Percentiles rank a stretch among this genome's conserved stretches.
Conservation (phyloP, 305 asterid genomes). For the Solanum chacoense region DNA sequence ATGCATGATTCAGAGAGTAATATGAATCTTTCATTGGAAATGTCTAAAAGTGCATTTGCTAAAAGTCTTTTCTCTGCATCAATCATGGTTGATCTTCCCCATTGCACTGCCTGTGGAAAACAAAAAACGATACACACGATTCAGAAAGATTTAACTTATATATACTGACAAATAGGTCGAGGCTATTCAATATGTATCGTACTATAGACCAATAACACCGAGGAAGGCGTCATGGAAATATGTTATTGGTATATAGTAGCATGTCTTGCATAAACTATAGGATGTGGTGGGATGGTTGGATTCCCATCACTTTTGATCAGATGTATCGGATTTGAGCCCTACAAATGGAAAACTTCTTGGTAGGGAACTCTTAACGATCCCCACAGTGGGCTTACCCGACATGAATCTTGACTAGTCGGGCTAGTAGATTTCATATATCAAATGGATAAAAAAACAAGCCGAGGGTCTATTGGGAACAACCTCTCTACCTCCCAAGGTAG, state of each 20-base stretch:
- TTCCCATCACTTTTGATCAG: not conserved
- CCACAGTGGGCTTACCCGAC: not conserved
- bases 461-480: not conserved
- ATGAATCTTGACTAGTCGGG: not conserved
- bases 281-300: not conserved
- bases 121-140: not conserved
- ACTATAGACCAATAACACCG: not conserved
- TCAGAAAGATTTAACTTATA: not conserved
- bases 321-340: not conserved
- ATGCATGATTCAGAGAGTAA: conserved; percentile 65
- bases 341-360: not conserved
- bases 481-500: not conserved
- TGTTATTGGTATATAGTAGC: not conserved
- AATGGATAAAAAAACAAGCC: not conserved
- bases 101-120: conserved; percentile 34
- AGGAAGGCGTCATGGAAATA: not conserved
- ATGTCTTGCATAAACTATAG: not conserved
- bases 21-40: conserved; percentile 45
- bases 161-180: not conserved
- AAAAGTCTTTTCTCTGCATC: conserved; percentile 57
- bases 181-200: not conserved
- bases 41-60: conserved; percentile 57
- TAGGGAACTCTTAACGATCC: not conserved
- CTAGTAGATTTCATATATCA: not conserved
- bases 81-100: conserved; percentile 59